Conservation (phyloP, 805 yeast species). For the Wickerhamomyces kurtzmanii region DNA sequence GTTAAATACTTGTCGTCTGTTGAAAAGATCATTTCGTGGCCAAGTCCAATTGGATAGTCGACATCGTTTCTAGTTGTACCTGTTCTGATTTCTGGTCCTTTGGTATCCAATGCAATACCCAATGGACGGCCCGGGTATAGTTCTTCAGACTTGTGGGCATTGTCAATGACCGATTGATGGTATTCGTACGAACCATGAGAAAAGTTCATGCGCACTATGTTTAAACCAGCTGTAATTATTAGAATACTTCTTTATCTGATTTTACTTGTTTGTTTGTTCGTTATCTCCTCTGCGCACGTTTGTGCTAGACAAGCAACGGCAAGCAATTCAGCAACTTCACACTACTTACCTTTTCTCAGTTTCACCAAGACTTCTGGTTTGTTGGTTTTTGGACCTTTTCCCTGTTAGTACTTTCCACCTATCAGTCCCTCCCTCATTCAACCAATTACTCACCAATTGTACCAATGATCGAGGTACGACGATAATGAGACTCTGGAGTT, state of each 20-base stretch:
- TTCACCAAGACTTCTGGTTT: conserved; percentile 71
- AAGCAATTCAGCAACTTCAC: too few species aligned
- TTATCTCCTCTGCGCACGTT: too few species aligned
- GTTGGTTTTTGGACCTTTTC: conserved; percentile 98
- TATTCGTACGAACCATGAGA: conserved; percentile 97
- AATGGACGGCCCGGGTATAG: conserved; percentile 91
- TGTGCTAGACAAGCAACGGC: too few species aligned
- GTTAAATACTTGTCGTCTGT: conserved; percentile 76
- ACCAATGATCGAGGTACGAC: conserved; percentile 96
- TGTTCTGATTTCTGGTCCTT: conserved; percentile 99
- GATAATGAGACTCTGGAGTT: conserved; percentile 17
- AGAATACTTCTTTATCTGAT: conserved; percentile 1
- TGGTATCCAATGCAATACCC: conserved; percentile 97
- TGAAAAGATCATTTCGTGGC: conserved; percentile 88
- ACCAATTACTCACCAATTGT: too few species aligned
- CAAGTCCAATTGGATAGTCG: conserved; percentile 77
- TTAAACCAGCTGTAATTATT: conserved; percentile 98
- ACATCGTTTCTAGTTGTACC: conserved; percentile 78
- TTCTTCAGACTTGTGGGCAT: conserved; percentile 89
- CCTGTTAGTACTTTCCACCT: too few species aligned
- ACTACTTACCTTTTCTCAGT: conserved; percentile 87
- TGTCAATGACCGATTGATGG: conserved; percentile 95
- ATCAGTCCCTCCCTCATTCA: too few species aligned
- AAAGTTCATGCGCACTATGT: conserved; percentile 98
- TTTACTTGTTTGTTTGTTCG: too few species aligned